A percentile compares a stretch with the other conserved stretches of the same genome.
Conservation (phyloP, 495 filamentous ascomycete genomes). For the Aspergillus bridgeri region DNA sequence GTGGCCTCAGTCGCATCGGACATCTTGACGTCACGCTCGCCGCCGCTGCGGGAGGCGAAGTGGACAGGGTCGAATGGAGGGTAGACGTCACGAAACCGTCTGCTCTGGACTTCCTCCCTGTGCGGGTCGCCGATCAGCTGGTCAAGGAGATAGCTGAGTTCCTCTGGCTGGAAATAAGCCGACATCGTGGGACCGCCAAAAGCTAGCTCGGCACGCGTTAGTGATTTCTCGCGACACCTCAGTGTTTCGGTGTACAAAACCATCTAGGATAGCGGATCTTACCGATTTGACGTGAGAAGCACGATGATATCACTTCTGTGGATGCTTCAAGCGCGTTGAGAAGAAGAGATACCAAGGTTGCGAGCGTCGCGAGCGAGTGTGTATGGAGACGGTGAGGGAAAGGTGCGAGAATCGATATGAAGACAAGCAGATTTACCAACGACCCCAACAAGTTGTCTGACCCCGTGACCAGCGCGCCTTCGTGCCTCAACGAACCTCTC, state of each 20-base stretch:
- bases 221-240: neutral
- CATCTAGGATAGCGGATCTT: neutral
- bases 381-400: neutral
- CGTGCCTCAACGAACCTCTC: neutral
- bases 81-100: neutral
- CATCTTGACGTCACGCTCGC: neutral
- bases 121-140: neutral
- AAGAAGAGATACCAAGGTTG: neutral
- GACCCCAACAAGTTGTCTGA: neutral
- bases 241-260: neutral
- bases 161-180: neutral
- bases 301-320: neutral
- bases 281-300: neutral
- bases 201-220: neutral
- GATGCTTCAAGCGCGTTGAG: neutral
- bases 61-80: conserved; percentile 1
- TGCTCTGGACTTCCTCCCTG: neutral
- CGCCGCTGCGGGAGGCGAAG: neutral
- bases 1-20: neutral
- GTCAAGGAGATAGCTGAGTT: neutral
- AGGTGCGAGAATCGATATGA: neutral
- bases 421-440: neutral
- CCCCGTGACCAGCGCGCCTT: neutral
- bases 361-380: neutral
- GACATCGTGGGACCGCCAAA: neutral